Evolutionary conservation across 2,329 filamentous ascomycete species (phyloP).

Genomic region (Septoria linicola): DNA sequence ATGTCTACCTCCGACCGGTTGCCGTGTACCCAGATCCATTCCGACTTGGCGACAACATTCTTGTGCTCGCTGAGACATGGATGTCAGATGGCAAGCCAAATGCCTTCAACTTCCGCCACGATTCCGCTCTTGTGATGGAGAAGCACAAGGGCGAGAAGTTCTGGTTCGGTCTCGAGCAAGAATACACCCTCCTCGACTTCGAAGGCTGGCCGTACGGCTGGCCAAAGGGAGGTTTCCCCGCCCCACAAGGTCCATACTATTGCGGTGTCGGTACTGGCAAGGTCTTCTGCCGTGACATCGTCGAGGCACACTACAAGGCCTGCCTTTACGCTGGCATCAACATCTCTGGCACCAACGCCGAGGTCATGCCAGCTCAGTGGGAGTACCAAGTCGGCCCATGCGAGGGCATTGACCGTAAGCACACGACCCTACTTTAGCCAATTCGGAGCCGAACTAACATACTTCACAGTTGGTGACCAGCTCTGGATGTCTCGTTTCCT

Average conservation of each 20-base stretch:
- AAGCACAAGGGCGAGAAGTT: slow-evolving; percentile 77
- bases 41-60: slow-evolving; percentile 84
- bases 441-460: slow-evolving; percentile 9
- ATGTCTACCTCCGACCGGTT: slow-evolving; percentile 91
- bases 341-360: slow-evolving; percentile 97
- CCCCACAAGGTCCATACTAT: slow-evolving; percentile 93
- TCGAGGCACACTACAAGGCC: slow-evolving; percentile 90
- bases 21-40: slow-evolving; percentile 91
- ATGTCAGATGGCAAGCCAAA: slow-evolving; percentile 92
- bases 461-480: slow-evolving; percentile 75
- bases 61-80: slow-evolving; percentile 94
- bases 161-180: slow-evolving; percentile 98
- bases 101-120: slow-evolving; percentile 97
- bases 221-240: slow-evolving; percentile 83
- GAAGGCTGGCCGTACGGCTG: slow-evolving; percentile 90
- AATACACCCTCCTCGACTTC: slow-evolving; percentile 89
- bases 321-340: slow-evolving; percentile 86
- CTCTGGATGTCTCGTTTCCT: slow-evolving; percentile 93
- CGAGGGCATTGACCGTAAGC: slow-evolving; percentile 75
- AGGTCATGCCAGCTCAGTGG: slow-evolving; percentile 98
- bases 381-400: slow-evolving; percentile 96
- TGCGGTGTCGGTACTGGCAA: slow-evolving; percentile 96
- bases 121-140: slow-evolving; percentile 86
- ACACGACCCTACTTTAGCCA: not conserved
- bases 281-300: slow-evolving; percentile 96